Evolutionary conservation across 2,329 filamentous ascomycete genomes (phyloP), one percentile per base, ranked within the genome.

Genomic region (Huntiella savannae): DNA sequence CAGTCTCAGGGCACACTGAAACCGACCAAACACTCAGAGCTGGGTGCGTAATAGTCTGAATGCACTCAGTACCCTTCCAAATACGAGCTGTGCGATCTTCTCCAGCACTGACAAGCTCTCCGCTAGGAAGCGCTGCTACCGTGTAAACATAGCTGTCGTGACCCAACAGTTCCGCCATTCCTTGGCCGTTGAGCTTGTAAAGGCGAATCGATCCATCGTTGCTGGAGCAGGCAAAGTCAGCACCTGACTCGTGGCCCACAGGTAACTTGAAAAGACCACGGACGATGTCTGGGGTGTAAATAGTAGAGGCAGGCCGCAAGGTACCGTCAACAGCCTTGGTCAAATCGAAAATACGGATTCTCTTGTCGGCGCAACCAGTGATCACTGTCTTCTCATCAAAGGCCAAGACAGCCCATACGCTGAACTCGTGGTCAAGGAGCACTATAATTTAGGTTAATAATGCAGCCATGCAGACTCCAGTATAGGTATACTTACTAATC

Each of bases 131-230:
- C 16, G 73, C 70, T 1, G 81, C 71, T 11, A 98, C 64, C 5
- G 82, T 81, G 61, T 98, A 98, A 49, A 98, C 91, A 59, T 94
- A 98, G 57, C 80, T 92, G 48, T 93, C 86, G 56, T 98, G 92
- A 0, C 88, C 91, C 50, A 79, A 73, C 3, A 98, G 68, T 59
- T 87, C 78, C 7, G 72, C 79, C 8, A 94, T 68, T 49, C 83
- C 72, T 43, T 79, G 68, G 0, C 91, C 91, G 45, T 80, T 74
- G 19, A 93, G 58, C 33, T 79, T 91, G 82, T 87, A 98, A 4
- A 96, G 62, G 40, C 87, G 75, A 51, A 98, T 82, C 15, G 87
- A 67, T 22, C 85, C 84, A 57, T 98, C 91, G 56, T 96, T 98
- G 54, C 85, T 84, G 12, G 91, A 87, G 38, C 87, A 93, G 40